Conservation (phyloP, 495 filamentous ascomycete genomes). For the Neurospora sp. region DNA sequence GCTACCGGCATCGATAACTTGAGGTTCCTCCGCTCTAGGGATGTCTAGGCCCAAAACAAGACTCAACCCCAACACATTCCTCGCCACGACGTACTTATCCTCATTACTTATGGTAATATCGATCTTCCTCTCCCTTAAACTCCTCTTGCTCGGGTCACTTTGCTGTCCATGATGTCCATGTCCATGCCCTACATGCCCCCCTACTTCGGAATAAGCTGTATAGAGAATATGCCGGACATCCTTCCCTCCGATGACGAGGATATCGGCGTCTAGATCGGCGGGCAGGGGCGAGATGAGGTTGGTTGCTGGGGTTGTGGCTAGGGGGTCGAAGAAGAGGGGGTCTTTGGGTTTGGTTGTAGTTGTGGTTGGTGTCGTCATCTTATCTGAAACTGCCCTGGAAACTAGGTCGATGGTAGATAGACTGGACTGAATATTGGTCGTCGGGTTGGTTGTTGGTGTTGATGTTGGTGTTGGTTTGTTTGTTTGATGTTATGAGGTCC, state of each 20-base stretch:
- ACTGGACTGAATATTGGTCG: too few species aligned
- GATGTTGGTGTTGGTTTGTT: too few species aligned
- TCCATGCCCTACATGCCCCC: not conserved
- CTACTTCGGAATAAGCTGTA: conserved; percentile 27
- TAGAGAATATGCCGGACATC: conserved; percentile 44
- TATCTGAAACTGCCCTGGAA: too few species aligned
- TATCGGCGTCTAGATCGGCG: conserved; percentile 31
- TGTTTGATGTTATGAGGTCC: too few species aligned
- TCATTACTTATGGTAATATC: conserved; percentile 41
- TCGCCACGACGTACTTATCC: conserved; percentile 37
- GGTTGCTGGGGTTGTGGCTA: conserved; percentile 43
- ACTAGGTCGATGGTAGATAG: too few species aligned
- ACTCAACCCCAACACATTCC: conserved; percentile 42
- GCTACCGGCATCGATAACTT: too few species aligned
- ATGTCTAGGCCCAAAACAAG: conserved; percentile 29
- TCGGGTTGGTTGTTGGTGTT: too few species aligned
- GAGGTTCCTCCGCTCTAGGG: not conserved
- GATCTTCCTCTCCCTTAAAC: conserved; percentile 12
- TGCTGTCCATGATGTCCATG: not conserved
- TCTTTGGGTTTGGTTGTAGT: not conserved
- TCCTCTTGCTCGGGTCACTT: not conserved
- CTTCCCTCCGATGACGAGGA: conserved; percentile 45
- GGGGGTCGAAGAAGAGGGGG: conserved; percentile 30
- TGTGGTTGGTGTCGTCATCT: not conserved
- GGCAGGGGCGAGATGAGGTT: conserved; percentile 39